A percentile compares a stretch with the other conserved stretches of the same genome.
These are phyloP conservation scores for Elaeis guineensis DNA, from an alignment of 176 grass and related monocot species.

Conservation along the genomic window DNA sequence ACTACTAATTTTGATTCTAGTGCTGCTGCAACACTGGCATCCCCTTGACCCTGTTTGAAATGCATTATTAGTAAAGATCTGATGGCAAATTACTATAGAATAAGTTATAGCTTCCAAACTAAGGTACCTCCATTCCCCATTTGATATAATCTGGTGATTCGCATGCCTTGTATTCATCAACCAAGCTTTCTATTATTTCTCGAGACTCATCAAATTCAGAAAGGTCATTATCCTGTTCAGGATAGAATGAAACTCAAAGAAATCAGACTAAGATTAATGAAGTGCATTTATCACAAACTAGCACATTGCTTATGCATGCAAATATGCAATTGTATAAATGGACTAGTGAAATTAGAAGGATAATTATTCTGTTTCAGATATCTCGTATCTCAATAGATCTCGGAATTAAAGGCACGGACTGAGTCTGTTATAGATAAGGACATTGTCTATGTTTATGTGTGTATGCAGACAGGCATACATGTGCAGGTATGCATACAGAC, in stretches of 20 bases:
- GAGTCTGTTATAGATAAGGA: no score
- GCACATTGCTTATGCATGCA: no score
- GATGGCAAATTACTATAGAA: constrained; percentile 2
- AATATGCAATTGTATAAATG: no score
- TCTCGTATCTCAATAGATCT: no score
- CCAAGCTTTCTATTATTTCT: constrained; percentile 93
- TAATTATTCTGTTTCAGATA: no score
- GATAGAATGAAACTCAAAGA: neutral
- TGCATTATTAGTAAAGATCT: neutral
- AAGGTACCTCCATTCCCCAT: constrained; percentile 98
- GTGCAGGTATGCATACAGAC: no score
- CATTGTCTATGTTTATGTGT: no score
- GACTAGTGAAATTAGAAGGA: no score
- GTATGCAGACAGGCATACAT: no score
- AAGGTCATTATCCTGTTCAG: constrained; percentile 83
- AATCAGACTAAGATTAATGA: no score
- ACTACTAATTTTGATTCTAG: constrained; percentile 81
- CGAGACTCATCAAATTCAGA: constrained; percentile 94
- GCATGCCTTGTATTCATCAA: constrained; percentile 95
- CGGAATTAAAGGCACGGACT: no score
- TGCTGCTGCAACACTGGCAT: constrained; percentile 56
- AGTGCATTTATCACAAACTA: no score
- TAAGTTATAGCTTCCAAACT: constrained; percentile 7
- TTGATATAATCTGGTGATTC: constrained; percentile 98
- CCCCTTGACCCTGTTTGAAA: constrained; percentile 50